Base-by-base conservation (phyloP, 768 basidiomycete species). In the Pholiota molesta region DNA sequence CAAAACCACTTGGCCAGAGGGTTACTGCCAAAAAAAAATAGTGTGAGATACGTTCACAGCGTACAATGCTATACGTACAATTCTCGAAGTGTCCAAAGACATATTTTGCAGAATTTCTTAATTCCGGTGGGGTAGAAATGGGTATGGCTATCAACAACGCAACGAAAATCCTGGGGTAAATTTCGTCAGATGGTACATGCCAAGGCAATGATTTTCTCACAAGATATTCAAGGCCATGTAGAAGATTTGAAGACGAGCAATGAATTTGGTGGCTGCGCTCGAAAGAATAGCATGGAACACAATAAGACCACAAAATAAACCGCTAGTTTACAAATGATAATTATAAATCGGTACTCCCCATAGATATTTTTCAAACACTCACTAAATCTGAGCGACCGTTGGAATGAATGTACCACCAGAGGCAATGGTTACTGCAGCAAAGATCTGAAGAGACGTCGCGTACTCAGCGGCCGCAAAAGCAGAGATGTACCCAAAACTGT, bases 241-340 rank as follows among this genome's bases (percentile, higher is more conserved):
- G 8, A 87, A 69, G 19, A 79, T 84, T 70, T 92, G 90, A n/a
- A 91, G 64, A 37, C 89, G 79, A 0, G 90, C 90, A 17, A 93
- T 77, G 37, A 87, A 49, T 16, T 76, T 74, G 2, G 89, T 89
- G 4, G 82, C 86, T 10, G 90, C 75, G 62, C 87, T 86, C 63
- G 87, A 89, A n/a, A 88, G 68, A 0, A 85, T 56, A 0, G 81
- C 87, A 66, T 92, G 88, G 1, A 80, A 75, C 13, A 87, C 56
- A 9, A 91, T 65, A 44, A 92, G 69, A 2, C 78, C 87, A 19
- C 75, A 75, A 65, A 84, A 92, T 1, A 90, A 79, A 1, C 83
- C 89, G 60, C 89, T 91, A 42, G 37, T 26, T 44, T 45, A 21
- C 31, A 8, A 9, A 29, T 33, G 11, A 49, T 2, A n/a, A 59